A percentile compares a stretch with the other conserved stretches of the same genome.
Conservation (phyloP, 108 stramenopile genomes). For the Stephanodiscus triporus region DNA sequence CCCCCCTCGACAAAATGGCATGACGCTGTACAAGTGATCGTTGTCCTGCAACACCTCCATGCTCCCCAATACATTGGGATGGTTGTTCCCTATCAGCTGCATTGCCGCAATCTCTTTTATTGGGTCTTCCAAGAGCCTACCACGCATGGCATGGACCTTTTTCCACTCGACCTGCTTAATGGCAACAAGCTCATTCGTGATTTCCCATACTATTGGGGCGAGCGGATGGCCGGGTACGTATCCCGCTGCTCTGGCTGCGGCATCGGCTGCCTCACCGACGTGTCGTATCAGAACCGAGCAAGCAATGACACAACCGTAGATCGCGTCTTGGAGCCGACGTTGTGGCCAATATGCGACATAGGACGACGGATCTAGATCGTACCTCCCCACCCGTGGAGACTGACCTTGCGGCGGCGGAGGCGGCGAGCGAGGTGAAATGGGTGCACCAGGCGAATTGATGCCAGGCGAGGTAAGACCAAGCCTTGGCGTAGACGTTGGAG, state of each 20-base stretch:
- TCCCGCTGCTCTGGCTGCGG: slow-evolving; percentile 81
- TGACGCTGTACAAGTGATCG: slow-evolving; percentile 83
- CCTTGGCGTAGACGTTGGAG: slow-evolving; percentile 17
- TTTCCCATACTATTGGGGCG: slow-evolving; percentile 90
- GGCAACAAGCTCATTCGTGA: slow-evolving; percentile 68
- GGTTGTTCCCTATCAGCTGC: slow-evolving; percentile 75
- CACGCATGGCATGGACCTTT: slow-evolving; percentile 76
- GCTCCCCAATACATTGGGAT: slow-evolving; percentile 79
- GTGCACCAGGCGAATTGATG: background rate
- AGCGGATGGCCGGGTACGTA: slow-evolving; percentile 72
- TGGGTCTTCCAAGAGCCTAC: slow-evolving; percentile 87
- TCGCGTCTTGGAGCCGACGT: slow-evolving; percentile 82
- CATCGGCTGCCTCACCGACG: slow-evolving; percentile 73
- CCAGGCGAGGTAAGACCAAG: slow-evolving; percentile 9
- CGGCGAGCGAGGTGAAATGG: slow-evolving; percentile 13
- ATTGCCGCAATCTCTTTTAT: slow-evolving; percentile 90
- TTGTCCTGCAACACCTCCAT: slow-evolving; percentile 84
- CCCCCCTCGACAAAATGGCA: slow-evolving; percentile 90
- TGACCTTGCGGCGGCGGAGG: slow-evolving; percentile 35
- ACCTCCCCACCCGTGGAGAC: slow-evolving; percentile 1
- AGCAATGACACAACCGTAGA: slow-evolving; percentile 84
- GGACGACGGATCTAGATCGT: slow-evolving; percentile 17
- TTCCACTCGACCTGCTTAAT: slow-evolving; percentile 93
- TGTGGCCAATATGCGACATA: slow-evolving; percentile 82
- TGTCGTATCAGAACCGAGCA: slow-evolving; percentile 78